Conservation (phyloP, 176 grass and related monocot species). For the Paspalum vaginatum region DNA sequence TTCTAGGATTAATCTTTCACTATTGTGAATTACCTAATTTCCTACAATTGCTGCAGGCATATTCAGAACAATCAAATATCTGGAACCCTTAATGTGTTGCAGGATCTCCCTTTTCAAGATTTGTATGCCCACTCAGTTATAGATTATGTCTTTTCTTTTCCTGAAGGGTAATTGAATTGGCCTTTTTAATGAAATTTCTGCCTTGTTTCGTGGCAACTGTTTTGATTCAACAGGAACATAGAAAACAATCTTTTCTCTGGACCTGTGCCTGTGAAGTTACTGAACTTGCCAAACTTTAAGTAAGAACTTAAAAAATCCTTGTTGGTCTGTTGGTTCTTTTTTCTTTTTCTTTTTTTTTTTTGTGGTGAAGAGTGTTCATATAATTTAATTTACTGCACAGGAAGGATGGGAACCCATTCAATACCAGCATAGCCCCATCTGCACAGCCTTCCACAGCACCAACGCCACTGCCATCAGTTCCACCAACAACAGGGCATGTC, state of each 20-base stretch:
- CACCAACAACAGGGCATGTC: constrained; percentile 55
- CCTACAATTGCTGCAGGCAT: constrained; percentile 52
- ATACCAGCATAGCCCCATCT: constrained; percentile 87
- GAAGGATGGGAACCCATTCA: constrained; percentile 97
- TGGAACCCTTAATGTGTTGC: constrained; percentile 79
- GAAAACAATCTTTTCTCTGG: constrained; percentile 98
- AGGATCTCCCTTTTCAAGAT: constrained; percentile 90
- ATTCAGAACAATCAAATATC: constrained; percentile 89
- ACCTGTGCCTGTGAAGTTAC: constrained; percentile 79
- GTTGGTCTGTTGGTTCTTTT: constrained; percentile 10
- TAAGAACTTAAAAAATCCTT: constrained; percentile 52
- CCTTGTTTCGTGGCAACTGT: constrained; percentile 14
- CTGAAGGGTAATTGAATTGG: background rate
- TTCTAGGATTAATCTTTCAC: constrained; percentile 16
- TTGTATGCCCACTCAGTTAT: constrained; percentile 59
- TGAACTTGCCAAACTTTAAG: constrained; percentile 83
- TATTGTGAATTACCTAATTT: constrained; percentile 28
- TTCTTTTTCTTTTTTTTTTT: background rate
- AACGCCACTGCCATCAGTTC: constrained; percentile 40
- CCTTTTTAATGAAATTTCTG: constrained; percentile 23
- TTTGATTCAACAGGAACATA: constrained; percentile 76
- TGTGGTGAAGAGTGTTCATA: constrained; percentile 11
- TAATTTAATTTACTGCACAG: constrained; percentile 56
- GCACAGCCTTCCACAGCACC: constrained; percentile 41
- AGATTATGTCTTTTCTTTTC: constrained; percentile 26